Evolutionary conservation across 192 early-diverging fungal genomes (phyloP).

Genomic region (Phlyctochytrium bullatum): DNA sequence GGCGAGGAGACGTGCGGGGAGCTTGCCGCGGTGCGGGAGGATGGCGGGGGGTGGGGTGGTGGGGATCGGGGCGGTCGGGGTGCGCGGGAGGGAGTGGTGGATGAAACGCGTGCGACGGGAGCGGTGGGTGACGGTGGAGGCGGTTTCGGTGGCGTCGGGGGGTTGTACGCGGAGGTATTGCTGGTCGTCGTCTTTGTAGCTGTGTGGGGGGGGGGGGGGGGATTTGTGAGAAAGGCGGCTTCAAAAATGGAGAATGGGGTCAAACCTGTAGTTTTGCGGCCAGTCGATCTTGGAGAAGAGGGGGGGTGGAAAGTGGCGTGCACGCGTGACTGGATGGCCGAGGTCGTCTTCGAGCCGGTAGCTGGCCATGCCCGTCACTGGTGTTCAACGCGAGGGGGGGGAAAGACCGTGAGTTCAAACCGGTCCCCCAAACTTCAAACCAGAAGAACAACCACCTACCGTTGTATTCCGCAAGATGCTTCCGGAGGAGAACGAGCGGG

Average conservation of each 20-base stretch:
- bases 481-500: slow-evolving; percentile 42
- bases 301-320: slow-evolving; percentile 46
- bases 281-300: slow-evolving; percentile 50
- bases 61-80: neutral
- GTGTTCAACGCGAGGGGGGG: too few relatives aligned
- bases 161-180: neutral
- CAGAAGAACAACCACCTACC: slow-evolving; percentile 27
- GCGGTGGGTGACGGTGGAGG: neutral
- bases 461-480: slow-evolving; percentile 43
- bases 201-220: too few relatives aligned
- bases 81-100: neutral
- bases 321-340: too few relatives aligned
- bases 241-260: neutral
- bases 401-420: slow-evolving; percentile 26
- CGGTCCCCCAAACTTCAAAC: slow-evolving; percentile 3
- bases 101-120: neutral
- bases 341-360: too few relatives aligned
- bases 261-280: slow-evolving; percentile 55
- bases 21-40: neutral
- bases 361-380: too few relatives aligned
- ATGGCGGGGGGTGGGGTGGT: slow-evolving; percentile 10
- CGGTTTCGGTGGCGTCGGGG: neutral
- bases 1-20: slow-evolving; percentile 5
- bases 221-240: slow-evolving; percentile 1
- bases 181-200: slow-evolving; percentile 6